Conservation (phyloP, 768 basidiomycete genomes). For the Auriscalpium vulgare region DNA sequence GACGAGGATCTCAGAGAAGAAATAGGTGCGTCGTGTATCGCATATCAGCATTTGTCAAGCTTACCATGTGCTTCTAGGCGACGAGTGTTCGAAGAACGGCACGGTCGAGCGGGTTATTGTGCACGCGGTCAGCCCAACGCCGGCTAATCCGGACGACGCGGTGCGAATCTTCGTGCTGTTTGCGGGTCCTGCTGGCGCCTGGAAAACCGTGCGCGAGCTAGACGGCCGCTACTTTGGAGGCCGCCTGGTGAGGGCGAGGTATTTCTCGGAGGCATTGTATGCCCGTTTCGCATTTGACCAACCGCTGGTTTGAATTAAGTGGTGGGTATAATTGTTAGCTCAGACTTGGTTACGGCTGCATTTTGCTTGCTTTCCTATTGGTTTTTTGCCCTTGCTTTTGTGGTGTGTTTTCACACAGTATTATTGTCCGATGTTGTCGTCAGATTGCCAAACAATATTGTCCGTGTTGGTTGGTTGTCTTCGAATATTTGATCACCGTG, state of each 20-base stretch:
- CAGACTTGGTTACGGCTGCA: not conserved
- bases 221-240: slow-evolving; percentile 94
- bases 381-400: not conserved
- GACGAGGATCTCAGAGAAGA: slow-evolving; percentile 83
- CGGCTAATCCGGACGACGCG: slow-evolving; percentile 63
- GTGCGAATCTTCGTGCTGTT: slow-evolving; percentile 91
- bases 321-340: not conserved
- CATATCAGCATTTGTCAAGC: not conserved
- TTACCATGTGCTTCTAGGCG: slow-evolving; percentile 40
- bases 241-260: slow-evolving; percentile 70
- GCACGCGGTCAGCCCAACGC: slow-evolving; percentile 64
- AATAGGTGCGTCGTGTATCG: slow-evolving; percentile 48
- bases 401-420: too few species aligned
- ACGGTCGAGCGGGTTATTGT: slow-evolving; percentile 87
- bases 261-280: slow-evolving; percentile 63
- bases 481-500: too few species aligned
- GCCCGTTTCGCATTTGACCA: slow-evolving; percentile 41
- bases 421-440: too few species aligned
- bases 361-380: not conserved
- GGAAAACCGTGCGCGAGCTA: slow-evolving; percentile 91
- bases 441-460: too few species aligned
- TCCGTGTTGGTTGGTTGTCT: too few species aligned
- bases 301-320: slow-evolving; percentile 22
- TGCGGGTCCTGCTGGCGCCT: slow-evolving; percentile 86
- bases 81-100: slow-evolving; percentile 86